Evolutionary conservation across 2,329 filamentous ascomycete genomes (phyloP).

Genomic region (Teratosphaeria nubilosa): DNA sequence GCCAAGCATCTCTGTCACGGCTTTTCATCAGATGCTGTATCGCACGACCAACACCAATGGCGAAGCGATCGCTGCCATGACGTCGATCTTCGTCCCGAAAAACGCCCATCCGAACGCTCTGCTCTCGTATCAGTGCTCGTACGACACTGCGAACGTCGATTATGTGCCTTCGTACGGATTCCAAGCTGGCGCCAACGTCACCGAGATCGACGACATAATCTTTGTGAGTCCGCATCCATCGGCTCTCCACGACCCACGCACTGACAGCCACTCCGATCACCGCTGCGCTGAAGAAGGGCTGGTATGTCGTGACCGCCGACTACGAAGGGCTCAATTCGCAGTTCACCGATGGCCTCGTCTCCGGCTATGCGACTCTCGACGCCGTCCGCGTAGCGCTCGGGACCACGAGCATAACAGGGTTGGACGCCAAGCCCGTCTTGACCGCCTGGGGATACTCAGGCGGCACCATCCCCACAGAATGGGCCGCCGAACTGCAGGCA

Average conservation of each 20-base stretch:
- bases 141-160: slow-evolving; percentile 29
- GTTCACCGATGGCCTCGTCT: background rate
- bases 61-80: slow-evolving; percentile 6
- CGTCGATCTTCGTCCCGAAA: slow-evolving; percentile 8
- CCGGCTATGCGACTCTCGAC: background rate
- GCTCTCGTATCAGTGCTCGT: slow-evolving; percentile 8
- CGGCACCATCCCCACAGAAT: slow-evolving; percentile 42
- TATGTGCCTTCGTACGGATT: slow-evolving; percentile 27
- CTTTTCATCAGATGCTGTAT: slow-evolving; percentile 9
- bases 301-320: background rate
- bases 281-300: background rate
- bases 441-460: slow-evolving; percentile 49
- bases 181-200: slow-evolving; percentile 1
- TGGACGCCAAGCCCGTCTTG: slow-evolving; percentile 16
- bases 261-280: background rate
- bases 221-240: background rate
- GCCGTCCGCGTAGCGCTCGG: slow-evolving; percentile 28
- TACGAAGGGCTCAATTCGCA: background rate
- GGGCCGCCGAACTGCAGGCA: slow-evolving; percentile 43
- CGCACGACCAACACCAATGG: slow-evolving; percentile 8
- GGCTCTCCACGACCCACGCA: background rate
- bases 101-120: slow-evolving; percentile 6
- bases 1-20: background rate
- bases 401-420: slow-evolving; percentile 3
- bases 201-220: background rate